Conservation (phyloP, 2,329 filamentous ascomycete genomes). For the Botryotinia narcissicola region DNA sequence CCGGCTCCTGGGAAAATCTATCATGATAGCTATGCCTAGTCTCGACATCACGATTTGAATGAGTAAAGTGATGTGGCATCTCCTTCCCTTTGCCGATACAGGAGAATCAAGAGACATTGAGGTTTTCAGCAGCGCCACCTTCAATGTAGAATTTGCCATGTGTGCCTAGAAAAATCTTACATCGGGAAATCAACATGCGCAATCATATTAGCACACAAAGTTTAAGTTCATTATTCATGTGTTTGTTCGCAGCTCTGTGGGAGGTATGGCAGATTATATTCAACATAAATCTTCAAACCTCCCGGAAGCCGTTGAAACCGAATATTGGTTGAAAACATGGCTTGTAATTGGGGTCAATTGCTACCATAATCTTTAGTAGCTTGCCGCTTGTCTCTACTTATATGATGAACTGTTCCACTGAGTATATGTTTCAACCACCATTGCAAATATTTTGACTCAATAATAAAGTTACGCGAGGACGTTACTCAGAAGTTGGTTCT, state of each 20-base stretch:
- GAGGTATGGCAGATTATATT: not conserved
- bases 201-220: no score
- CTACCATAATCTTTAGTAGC: not conserved
- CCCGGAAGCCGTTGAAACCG: not conserved
- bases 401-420: not conserved
- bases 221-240: not conserved
- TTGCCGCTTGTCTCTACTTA: not conserved
- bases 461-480: not conserved
- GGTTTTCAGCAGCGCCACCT: not conserved
- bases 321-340: no score
- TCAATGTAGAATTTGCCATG: not conserved
- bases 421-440: not conserved
- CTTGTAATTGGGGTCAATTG: not conserved
- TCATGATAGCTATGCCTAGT: no score
- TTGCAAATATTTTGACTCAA: not conserved
- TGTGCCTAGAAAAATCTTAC: not conserved
- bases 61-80: no score
- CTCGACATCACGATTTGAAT: fast-evolving
- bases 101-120: not conserved
- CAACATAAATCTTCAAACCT: no score
- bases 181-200: no score
- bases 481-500: not conserved
- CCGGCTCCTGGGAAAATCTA: not conserved
- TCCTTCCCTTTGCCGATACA: not conserved
- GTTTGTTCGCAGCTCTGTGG: not conserved